Conservation (phyloP, 164 flowering plant genomes). For the Houttuynia cordata region DNA sequence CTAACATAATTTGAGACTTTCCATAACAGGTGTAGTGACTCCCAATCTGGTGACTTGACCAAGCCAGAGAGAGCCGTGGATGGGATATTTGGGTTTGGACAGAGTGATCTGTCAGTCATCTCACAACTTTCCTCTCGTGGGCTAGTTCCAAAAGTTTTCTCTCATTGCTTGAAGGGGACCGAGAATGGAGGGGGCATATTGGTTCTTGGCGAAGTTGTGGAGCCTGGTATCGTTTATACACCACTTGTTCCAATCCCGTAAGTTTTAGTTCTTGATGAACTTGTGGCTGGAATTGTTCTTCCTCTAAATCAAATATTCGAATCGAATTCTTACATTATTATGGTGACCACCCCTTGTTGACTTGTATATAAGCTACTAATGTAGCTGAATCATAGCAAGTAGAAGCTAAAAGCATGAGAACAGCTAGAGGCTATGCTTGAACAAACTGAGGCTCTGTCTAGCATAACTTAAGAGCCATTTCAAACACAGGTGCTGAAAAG, state of each 20-base stretch:
- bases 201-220: slow-evolving; percentile 85
- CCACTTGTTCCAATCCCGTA: slow-evolving; percentile 87
- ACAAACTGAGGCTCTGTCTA: too few relatives aligned
- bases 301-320: too few relatives aligned
- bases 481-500: too few relatives aligned
- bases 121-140: slow-evolving; percentile 80
- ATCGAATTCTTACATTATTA: too few relatives aligned
- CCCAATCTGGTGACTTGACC: slow-evolving; percentile 71
- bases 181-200: slow-evolving; percentile 77
- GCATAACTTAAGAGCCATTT: too few relatives aligned
- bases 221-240: slow-evolving; percentile 74
- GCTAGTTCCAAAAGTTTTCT: slow-evolving; percentile 62
- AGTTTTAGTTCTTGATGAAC: slow-evolving; percentile 4
- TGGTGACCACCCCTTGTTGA: too few relatives aligned
- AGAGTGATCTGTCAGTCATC: slow-evolving; percentile 62
- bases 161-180: slow-evolving; percentile 84
- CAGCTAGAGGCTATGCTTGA: too few relatives aligned
- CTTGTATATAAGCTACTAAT: too few relatives aligned
- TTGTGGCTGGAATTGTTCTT: too few relatives aligned
- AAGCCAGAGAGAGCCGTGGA: slow-evolving; percentile 88
- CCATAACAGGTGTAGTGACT: slow-evolving; percentile 61
- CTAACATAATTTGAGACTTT: background rate
- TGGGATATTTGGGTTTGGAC: slow-evolving; percentile 97
- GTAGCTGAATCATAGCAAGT: too few relatives aligned
- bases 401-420: too few relatives aligned